Evolutionary conservation across 2,329 filamentous ascomycete genomes (phyloP).

Genomic region (Daldinia eschscholtzii): DNA sequence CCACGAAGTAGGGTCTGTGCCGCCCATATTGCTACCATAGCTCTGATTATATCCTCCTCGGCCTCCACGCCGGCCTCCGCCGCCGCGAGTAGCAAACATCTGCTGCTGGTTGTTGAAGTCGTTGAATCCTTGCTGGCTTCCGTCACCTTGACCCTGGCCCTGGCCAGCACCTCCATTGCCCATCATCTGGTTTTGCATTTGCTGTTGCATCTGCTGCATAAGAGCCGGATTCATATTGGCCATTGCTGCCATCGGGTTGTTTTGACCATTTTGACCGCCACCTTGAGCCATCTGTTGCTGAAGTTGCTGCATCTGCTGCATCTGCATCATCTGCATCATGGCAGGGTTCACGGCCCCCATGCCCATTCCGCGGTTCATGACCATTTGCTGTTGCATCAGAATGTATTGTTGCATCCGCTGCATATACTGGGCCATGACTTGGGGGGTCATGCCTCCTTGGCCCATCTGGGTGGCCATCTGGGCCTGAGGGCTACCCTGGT

Average conservation of each 20-base stretch:
- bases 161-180: conserved; percentile 47
- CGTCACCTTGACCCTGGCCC: conserved; percentile 55
- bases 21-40: conserved; percentile 55
- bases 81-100: conserved; percentile 49
- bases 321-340: conserved; percentile 82
- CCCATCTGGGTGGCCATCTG: conserved; percentile 52
- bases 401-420: conserved; percentile 99
- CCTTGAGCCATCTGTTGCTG: conserved; percentile 61
- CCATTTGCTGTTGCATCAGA: conserved; percentile 94
- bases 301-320: conserved; percentile 79
- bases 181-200: conserved; percentile 60
- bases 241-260: conserved; percentile 58
- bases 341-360: conserved; percentile 76
- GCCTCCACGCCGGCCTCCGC: conserved; percentile 50
- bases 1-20: conserved; percentile 84
- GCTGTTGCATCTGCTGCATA: conserved; percentile 70
- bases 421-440: conserved; percentile 99
- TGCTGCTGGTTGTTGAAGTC: conserved; percentile 49
- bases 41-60: conserved; percentile 56
- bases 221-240: conserved; percentile 64
- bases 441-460: conserved; percentile 80
- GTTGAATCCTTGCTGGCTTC: conserved; percentile 47
- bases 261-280: conserved; percentile 53
- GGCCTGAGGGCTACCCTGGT: conserved; percentile 49
- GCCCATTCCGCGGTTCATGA: conserved; percentile 79